Evolutionary conservation across 1,139 yeast species (phyloP), one percentile per base, ranked within the genome.

Genomic region (Taphrina populina): DNA sequence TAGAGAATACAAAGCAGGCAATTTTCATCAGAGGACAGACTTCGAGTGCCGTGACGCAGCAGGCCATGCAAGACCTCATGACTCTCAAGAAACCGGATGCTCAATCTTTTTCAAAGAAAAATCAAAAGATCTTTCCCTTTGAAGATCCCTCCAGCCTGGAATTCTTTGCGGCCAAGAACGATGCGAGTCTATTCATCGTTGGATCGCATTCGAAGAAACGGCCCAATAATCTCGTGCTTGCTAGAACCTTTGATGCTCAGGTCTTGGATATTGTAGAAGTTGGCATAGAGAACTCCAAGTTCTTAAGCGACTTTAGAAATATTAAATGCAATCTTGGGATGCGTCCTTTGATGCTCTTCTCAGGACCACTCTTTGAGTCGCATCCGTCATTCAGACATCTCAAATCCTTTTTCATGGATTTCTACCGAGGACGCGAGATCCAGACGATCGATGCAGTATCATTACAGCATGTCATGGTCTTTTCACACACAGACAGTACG

Each of bases 241-340:
- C 83, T 33, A 79, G 99, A 68, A 88, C 95, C 45, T 92, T 92
- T 75, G 88, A 88, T 69, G 85, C 81, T 71, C 86, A 88, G 69
- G 74, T 92, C 20, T 90, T 84, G 68, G 99, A 92, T 69, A 92
- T 92, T 96, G 76, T 92, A 66, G 99, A 94, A 73, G 76, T 92
- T 60, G 79, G 85, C 57, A 80, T 90, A 52, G 82, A 80, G 62
- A 80, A 79, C 55, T 78, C 72, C 69, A 88, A 87, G 69, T 75
- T 90, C 52, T 74, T 92, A 59, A 74, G 78, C 61, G 97, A 92
- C 64, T 92, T 92, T 47, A 62, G 66, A 52, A 84, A 84, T 65
- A 70, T 76, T 57, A 87, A 96, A 0, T 88, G 90, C 71, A 80
- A 84, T 47, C 75, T 92, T 47, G 99, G 99, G 26, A 76, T 90